Evolutionary conservation across 1,284 basidiomycete species (phyloP), one percentile per base, ranked within the genome.

Genomic region (Rhizoctonia solani): DNA sequence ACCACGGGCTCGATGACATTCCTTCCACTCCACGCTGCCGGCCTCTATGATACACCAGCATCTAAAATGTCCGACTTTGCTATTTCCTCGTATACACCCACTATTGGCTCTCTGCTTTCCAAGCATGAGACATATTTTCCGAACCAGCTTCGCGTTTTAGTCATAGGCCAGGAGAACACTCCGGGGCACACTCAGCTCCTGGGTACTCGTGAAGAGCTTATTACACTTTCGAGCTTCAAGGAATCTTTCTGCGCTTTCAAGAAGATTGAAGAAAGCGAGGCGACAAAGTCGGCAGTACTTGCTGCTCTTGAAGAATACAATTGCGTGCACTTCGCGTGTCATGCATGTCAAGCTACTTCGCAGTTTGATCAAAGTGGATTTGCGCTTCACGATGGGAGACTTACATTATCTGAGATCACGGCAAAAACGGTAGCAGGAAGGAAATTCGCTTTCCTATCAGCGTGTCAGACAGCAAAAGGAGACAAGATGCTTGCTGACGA

Each of bases 291-390:
- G 1, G 30, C 27, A 9, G 67, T 68, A 16, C 21, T 68, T 1
- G 44, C 39, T 21, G 39, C 34, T 9, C 32, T 68, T 39, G 42
- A 54, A 27, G 32, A 41, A n/a, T 19, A 29, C 27, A 41, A 37
- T 19, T 68, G 66, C 55, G 49, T 58, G 2, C 66, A 68, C 46
- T 34, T 68, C 13, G 54, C 55, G n/a, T 68, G 54, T 46, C 55
- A 59, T 19, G 66, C 19, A n/a, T 29, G n/a, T 13, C 55, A 59
- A 16, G 16, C 39, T 30, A 9, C 8, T 11, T 2, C 19, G 14
- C 34, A 68, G 9, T 56, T 47, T 19, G 19, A 37, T 6, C 19
- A 65, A 16, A 56, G 54, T 47, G 37, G 32, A 4, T 68, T 68
- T 29, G 25, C 34, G 16, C 46, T 68, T 8, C 2, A 30, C 16